Percentiles rank a stretch among this genome's conserved stretches.
Evolutionary conservation across 139 green algal species (phyloP).

Genomic region (Gonium pectorale): DNA sequence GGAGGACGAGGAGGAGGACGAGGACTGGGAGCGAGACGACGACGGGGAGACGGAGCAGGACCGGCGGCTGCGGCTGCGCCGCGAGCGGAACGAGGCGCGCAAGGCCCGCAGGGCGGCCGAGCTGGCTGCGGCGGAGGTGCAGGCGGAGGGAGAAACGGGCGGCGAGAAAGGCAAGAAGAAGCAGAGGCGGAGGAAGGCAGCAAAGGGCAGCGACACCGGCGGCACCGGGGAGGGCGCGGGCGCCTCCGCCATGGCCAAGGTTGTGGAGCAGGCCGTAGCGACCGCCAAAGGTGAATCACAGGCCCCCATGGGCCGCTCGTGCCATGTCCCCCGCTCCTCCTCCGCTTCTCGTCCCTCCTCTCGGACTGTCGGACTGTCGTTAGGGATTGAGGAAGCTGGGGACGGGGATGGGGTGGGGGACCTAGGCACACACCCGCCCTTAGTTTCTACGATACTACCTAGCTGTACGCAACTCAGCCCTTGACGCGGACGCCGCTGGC

Average conservation of each 20-base stretch:
- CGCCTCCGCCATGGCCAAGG: neutral
- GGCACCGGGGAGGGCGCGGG: too few relatives aligned
- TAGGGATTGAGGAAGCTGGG: too few relatives aligned
- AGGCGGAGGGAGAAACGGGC: neutral
- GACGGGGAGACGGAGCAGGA: neutral
- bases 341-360: too few relatives aligned
- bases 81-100: slow-evolving; percentile 19
- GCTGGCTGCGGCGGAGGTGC: neutral
- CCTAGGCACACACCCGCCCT: too few relatives aligned
- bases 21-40: neutral
- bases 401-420: too few relatives aligned
- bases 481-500: too few relatives aligned
- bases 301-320: too few relatives aligned
- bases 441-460: too few relatives aligned
- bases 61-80: neutral
- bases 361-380: too few relatives aligned
- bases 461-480: too few relatives aligned
- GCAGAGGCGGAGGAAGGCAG: neutral
- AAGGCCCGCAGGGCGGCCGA: neutral
- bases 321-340: too few relatives aligned
- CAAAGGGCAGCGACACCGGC: neutral
- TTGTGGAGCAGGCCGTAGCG: slow-evolving; percentile 27
- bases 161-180: neutral
- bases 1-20: neutral
- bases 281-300: slow-evolving; percentile 15